phyloP scores from a whole-genome alignment of 1,139 yeast species.

The Yamadazyma friedrichii region DNA sequence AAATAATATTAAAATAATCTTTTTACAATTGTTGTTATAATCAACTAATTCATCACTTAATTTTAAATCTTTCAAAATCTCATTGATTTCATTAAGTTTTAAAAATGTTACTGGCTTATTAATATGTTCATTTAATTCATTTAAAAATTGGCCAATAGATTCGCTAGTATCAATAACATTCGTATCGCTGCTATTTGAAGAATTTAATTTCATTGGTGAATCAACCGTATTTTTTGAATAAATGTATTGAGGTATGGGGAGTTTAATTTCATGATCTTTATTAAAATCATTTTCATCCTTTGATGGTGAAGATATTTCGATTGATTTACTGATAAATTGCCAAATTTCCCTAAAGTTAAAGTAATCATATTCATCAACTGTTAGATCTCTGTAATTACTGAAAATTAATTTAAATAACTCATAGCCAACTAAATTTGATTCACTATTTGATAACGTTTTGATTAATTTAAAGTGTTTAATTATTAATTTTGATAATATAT shows the following conservation, averaged over 20 bases:
- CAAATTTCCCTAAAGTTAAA: conserved; percentile 35
- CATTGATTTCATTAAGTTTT: conserved; percentile 20
- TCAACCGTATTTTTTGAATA: conserved; percentile 30
- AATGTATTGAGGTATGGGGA: conserved; percentile 15
- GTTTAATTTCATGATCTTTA: conserved; percentile 7
- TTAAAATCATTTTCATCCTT: neutral
- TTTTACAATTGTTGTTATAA: conserved; percentile 10
- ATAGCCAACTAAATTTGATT: conserved; percentile 29
- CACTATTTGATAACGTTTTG: conserved; percentile 33
- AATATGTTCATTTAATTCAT: conserved; percentile 25
- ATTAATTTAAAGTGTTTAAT: conserved; percentile 38
- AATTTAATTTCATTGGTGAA: conserved; percentile 34
- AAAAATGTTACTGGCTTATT: conserved; percentile 13
- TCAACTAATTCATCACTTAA: conserved; percentile 9
- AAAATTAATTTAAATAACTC: conserved; percentile 37
- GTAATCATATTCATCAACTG: conserved; percentile 31
- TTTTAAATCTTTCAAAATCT: conserved; percentile 14
- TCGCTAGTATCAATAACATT: conserved; percentile 17
- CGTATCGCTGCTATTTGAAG: conserved; percentile 17
- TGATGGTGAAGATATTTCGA: conserved; percentile 20
- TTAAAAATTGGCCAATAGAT: conserved; percentile 25
- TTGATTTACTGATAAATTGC: conserved; percentile 34
- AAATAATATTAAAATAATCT: conserved; percentile 12
- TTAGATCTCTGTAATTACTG: conserved; percentile 34
- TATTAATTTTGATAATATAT: conserved; percentile 33